Evolutionary conservation across 2,329 filamentous ascomycete genomes (phyloP).

Genomic region (Malbranchea cinnamomea): DNA sequence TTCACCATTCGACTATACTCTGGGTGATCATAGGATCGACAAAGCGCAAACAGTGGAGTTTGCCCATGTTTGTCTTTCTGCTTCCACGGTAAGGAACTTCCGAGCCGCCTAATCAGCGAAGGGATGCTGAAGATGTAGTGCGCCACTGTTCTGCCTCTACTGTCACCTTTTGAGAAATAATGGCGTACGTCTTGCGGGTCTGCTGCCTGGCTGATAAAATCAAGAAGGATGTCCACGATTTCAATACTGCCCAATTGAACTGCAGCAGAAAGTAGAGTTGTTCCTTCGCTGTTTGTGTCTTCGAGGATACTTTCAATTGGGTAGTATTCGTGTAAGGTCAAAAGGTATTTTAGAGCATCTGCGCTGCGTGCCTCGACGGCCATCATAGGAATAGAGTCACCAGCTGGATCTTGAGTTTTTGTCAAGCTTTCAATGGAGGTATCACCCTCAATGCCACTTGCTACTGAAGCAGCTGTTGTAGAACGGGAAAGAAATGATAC

Average conservation of each 20-base stretch:
- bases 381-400: slow-evolving; percentile 84
- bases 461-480: slow-evolving; percentile 59
- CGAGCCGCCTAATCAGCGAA: slow-evolving; percentile 60
- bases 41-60: slow-evolving; percentile 91
- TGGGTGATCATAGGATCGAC: slow-evolving; percentile 84
- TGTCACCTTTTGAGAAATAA: slow-evolving; percentile 66
- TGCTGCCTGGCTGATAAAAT: slow-evolving; percentile 48
- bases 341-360: slow-evolving; percentile 61
- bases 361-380: slow-evolving; percentile 58
- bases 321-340: slow-evolving; percentile 65
- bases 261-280: slow-evolving; percentile 76
- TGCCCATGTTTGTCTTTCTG: slow-evolving; percentile 92
- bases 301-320: slow-evolving; percentile 55
- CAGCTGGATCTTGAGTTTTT: slow-evolving; percentile 44
- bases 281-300: slow-evolving; percentile 80
- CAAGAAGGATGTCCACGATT: slow-evolving; percentile 59
- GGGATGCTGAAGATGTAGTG: slow-evolving; percentile 94
- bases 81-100: slow-evolving; percentile 68
- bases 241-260: slow-evolving; percentile 68
- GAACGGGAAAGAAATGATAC: slow-evolving; percentile 70
- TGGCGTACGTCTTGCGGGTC: slow-evolving; percentile 41
- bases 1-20: slow-evolving; percentile 81
- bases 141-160: slow-evolving; percentile 74
- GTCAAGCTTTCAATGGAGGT: slow-evolving; percentile 57
- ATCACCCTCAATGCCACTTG: slow-evolving; percentile 66